These are phyloP conservation scores for Avena eriantha DNA, from an alignment of 176 grass and related monocot genomes.

Conservation along the genomic window DNA sequence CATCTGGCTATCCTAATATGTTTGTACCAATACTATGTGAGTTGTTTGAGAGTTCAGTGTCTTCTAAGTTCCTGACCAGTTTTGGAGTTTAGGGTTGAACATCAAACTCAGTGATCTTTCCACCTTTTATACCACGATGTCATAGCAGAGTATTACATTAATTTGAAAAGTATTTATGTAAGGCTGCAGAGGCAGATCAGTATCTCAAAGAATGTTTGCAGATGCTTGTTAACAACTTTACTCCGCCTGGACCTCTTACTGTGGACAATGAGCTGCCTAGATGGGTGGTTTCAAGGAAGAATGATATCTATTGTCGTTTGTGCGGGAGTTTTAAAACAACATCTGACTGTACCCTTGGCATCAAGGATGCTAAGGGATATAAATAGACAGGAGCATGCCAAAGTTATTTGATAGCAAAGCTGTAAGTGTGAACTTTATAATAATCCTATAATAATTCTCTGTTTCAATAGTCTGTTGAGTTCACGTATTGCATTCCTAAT, in stretches of 20 bases:
- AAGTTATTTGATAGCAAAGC: constrained; percentile 50
- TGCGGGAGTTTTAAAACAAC: constrained; percentile 45
- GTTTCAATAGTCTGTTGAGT: not conserved
- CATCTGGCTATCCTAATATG: not conserved
- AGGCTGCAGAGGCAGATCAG: constrained; percentile 54
- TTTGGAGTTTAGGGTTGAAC: constrained; percentile 4
- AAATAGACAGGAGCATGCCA: constrained; percentile 62
- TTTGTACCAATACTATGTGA: not conserved
- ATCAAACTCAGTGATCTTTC: not conserved
- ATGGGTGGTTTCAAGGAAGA: constrained; percentile 47
- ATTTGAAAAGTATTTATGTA: not conserved
- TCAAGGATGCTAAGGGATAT: constrained; percentile 59
- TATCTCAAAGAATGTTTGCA: constrained; percentile 62
- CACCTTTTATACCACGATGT: constrained; percentile 13
- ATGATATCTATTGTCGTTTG: constrained; percentile 45
- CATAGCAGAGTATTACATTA: constrained; percentile 7
- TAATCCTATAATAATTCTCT: not conserved
- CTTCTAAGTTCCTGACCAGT: not conserved
- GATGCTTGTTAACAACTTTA: constrained; percentile 63
- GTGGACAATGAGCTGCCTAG: not conserved
- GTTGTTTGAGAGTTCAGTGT: not conserved
- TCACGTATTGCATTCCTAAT: not conserved
- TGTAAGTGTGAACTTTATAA: constrained; percentile 50
- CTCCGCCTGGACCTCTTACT: constrained; percentile 32
- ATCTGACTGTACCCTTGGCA: constrained; percentile 54